Percentiles rank a stretch among this genome's conserved stretches.
Evolutionary conservation across 306 rosid species (phyloP).

Genomic region (Gillenia trifoliata): DNA sequence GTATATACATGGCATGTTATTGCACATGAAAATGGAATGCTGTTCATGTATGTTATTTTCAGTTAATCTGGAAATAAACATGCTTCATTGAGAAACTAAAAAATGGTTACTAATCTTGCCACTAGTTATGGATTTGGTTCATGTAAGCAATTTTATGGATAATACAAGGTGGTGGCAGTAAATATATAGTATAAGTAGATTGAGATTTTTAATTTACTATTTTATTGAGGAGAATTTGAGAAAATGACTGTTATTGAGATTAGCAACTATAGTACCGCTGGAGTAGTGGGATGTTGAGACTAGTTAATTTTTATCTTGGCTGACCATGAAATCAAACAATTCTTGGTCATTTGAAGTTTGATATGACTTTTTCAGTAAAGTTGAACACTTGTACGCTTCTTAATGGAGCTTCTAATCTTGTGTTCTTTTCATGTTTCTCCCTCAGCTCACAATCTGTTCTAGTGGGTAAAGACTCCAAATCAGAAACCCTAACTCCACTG

Average conservation of each 20-base stretch:
- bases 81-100: not conserved
- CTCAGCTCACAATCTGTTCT: constrained; percentile 49
- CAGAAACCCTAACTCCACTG: constrained; percentile 72
- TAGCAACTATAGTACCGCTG: not conserved
- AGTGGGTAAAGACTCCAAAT: constrained; percentile 63
- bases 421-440: constrained; percentile 12
- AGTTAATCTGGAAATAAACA: constrained; percentile 16
- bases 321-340: not conserved
- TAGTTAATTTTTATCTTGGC: not conserved
- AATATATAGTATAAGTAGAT: not conserved
- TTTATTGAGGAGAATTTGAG: too few species aligned
- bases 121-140: not conserved
- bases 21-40: not conserved
- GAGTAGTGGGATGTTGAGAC: not conserved
- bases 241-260: not conserved
- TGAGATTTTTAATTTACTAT: not conserved
- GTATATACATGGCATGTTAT: constrained; percentile 32
- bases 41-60: not conserved
- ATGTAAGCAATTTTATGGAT: not conserved
- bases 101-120: not conserved
- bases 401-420: constrained; percentile 18
- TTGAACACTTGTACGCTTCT: constrained; percentile 19
- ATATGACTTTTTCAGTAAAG: not conserved
- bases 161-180: not conserved
- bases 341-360: not conserved